These are phyloP conservation scores for Begonia peltatifolia DNA, from an alignment of 306 rosid genomes.

Conservation along the genomic window DNA sequence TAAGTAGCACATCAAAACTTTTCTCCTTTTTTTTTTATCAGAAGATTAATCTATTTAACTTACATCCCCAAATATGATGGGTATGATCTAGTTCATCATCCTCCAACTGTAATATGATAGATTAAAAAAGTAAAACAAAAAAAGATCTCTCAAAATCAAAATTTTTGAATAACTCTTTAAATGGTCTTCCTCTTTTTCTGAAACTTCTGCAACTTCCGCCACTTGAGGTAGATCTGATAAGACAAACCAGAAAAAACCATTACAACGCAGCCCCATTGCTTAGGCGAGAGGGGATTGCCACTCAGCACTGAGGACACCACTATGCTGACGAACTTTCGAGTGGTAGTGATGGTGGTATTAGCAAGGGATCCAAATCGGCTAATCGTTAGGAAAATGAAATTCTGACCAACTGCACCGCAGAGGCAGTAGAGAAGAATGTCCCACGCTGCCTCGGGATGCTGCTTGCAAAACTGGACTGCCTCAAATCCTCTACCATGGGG, in stretches of 20 bases:
- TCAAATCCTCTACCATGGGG: conserved; percentile 60
- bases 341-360: conserved; percentile 91
- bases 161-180: conserved; percentile 20
- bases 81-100: background rate
- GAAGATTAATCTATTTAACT: background rate
- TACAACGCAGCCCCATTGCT: conserved; percentile 86
- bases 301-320: conserved; percentile 86
- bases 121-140: no score
- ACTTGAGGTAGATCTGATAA: conserved; percentile 82
- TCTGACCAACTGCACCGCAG: conserved; percentile 98
- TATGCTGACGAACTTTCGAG: conserved; percentile 93
- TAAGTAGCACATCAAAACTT: background rate
- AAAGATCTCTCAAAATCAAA: no score
- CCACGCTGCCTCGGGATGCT: conserved; percentile 91
- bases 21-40: background rate
- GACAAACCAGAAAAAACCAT: conserved; percentile 94
- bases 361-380: conserved; percentile 92
- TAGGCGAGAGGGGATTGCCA: conserved; percentile 81
- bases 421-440: conserved; percentile 77
- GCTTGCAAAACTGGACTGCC: conserved; percentile 70
- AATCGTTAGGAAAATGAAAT: conserved; percentile 87
- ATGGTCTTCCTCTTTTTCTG: conserved; percentile 72
- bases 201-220: conserved; percentile 43
- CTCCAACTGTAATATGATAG: background rate
- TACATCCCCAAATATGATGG: background rate